phyloP scores from a whole-genome alignment of 768 basidiomycete genomes.

The Russula emetica region DNA sequence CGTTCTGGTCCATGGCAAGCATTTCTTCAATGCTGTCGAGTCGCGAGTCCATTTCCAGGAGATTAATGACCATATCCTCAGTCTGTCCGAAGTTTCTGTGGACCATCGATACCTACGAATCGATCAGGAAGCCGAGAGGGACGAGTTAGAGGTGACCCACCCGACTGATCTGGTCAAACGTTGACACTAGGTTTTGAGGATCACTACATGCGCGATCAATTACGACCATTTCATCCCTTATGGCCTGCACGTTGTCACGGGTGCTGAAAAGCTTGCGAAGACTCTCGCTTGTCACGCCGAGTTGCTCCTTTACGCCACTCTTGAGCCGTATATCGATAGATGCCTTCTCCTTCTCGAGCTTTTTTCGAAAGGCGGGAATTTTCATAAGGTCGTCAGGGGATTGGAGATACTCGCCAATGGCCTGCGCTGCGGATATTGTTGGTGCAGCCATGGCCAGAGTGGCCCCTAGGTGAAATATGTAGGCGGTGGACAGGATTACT shows the following conservation, averaged over 20 bases:
- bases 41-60: slow-evolving; percentile 86
- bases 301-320: slow-evolving; percentile 87
- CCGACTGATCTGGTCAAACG: slow-evolving; percentile 93
- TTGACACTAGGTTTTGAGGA: slow-evolving; percentile 70
- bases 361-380: slow-evolving; percentile 83
- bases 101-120: slow-evolving; percentile 80
- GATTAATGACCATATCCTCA: slow-evolving; percentile 91
- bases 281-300: slow-evolving; percentile 86
- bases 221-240: slow-evolving; percentile 82
- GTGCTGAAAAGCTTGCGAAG: slow-evolving; percentile 76
- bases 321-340: slow-evolving; percentile 89
- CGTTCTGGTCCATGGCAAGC: slow-evolving; percentile 66
- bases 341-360: slow-evolving; percentile 93
- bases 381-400: slow-evolving; percentile 92
- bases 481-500: neutral
- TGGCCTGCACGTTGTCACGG: slow-evolving; percentile 67
- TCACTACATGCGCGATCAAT: slow-evolving; percentile 75
- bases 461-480: neutral
- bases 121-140: neutral
- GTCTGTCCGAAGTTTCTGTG: slow-evolving; percentile 94
- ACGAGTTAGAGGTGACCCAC: slow-evolving; percentile 44
- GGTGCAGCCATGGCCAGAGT: slow-evolving; percentile 44
- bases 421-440: slow-evolving; percentile 74
- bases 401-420: slow-evolving; percentile 85
- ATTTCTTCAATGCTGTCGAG: slow-evolving; percentile 74